These are phyloP conservation scores for Phytophthora fragariae DNA, from an alignment of 352 stramenopile genomes.

Conservation along the genomic window DNA sequence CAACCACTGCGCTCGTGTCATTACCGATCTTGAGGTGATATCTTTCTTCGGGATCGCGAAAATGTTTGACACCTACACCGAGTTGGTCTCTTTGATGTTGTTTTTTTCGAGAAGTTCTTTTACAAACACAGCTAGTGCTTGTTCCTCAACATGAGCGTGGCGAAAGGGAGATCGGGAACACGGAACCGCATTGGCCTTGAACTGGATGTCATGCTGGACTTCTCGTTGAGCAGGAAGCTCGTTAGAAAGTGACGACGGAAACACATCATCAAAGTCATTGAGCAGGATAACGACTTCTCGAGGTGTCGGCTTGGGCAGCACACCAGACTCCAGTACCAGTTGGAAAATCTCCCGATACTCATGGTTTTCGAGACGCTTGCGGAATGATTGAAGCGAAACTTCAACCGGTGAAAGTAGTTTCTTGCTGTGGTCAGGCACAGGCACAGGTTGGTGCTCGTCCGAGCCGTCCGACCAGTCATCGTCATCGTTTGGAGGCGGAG, in stretches of 20 bases:
- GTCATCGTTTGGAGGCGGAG: not conserved
- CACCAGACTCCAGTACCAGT: not conserved
- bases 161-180: conserved; percentile 2
- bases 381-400: conserved; percentile 1
- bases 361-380: not conserved
- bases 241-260: conserved; percentile 5
- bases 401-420: not conserved
- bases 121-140: conserved; percentile 7
- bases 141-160: not conserved
- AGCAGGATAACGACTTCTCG: not conserved
- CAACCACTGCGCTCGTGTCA: not conserved
- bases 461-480: not conserved
- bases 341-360: conserved; percentile 7
- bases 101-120: conserved; percentile 7
- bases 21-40: not conserved
- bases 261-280: conserved; percentile 14
- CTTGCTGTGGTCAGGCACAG: not conserved
- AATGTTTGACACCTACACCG: conserved; percentile 15
- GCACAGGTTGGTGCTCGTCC: not conserved
- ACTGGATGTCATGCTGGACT: conserved; percentile 9
- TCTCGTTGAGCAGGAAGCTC: conserved; percentile 1
- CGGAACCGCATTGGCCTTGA: conserved; percentile 7
- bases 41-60: conserved; percentile 8
- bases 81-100: conserved; percentile 13
- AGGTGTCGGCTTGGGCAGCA: conserved; percentile 1